Evolutionary conservation across 108 stramenopile genomes (phyloP).

Genomic region (Mayamaea pseudoterrestris): DNA sequence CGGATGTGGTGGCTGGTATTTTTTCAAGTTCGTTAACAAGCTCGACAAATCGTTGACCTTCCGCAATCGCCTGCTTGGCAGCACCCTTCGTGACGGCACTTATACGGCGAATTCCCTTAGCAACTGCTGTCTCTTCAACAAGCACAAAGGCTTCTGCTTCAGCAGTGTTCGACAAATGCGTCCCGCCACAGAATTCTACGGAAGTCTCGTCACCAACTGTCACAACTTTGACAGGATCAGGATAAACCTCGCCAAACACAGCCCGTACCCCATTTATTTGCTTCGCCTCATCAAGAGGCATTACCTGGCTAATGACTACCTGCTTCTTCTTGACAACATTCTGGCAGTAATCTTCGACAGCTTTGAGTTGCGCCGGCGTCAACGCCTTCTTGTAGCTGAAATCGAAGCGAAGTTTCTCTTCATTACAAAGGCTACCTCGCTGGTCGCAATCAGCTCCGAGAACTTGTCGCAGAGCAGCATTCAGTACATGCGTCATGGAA

Average conservation of each 20-base stretch:
- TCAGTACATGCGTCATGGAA: constrained; percentile 98
- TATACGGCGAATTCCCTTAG: constrained; percentile 98
- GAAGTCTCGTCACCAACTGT: constrained; percentile 80
- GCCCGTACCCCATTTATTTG: constrained; percentile 86
- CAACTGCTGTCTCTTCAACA: constrained; percentile 91
- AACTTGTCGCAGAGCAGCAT: constrained; percentile 90
- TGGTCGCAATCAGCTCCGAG: constrained; percentile 81
- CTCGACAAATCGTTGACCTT: constrained; percentile 44
- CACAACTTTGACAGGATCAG: constrained; percentile 96
- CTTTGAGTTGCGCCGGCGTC: constrained; percentile 63
- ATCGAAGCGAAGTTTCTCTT: constrained; percentile 97
- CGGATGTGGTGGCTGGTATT: constrained; percentile 27
- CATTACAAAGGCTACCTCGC: constrained; percentile 79
- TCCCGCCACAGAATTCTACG: constrained; percentile 99
- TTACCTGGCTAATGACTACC: constrained; percentile 50
- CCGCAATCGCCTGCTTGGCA: constrained; percentile 63
- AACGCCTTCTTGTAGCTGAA: constrained; percentile 87
- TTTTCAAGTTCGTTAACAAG: constrained; percentile 40
- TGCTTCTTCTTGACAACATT: constrained; percentile 46
- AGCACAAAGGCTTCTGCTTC: constrained; percentile 91
- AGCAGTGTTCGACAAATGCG: constrained; percentile 90
- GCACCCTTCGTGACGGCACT: constrained; percentile 83
- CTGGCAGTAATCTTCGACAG: constrained; percentile 80
- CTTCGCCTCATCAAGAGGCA: constrained; percentile 73
- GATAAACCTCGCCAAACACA: constrained; percentile 98